These are phyloP conservation scores for Aureococcus anophagefferens DNA, from an alignment of 108 stramenopile species.

Conservation along the genomic window DNA sequence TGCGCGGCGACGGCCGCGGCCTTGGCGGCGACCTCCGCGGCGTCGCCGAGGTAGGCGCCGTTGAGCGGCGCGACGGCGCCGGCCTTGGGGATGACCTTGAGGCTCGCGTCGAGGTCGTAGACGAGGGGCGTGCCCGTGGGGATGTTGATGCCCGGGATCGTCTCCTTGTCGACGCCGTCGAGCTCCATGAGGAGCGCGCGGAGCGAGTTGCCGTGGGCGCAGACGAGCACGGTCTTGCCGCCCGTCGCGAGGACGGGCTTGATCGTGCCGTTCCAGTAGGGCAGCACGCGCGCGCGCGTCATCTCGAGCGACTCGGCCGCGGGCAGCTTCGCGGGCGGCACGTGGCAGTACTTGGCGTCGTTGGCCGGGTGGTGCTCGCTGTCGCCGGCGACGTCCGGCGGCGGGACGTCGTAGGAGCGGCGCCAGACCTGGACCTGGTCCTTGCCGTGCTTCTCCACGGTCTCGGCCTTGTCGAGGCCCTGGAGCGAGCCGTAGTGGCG, in stretches of 20 bases:
- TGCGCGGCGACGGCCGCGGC: conserved; percentile 82
- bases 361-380: conserved; percentile 72
- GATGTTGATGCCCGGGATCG: conserved; percentile 84
- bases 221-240: conserved; percentile 88
- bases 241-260: conserved; percentile 77
- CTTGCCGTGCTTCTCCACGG: conserved; percentile 90
- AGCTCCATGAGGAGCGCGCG: conserved; percentile 97
- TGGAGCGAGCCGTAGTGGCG: conserved; percentile 79
- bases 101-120: conserved; percentile 81
- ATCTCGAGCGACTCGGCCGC: conserved; percentile 71
- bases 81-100: conserved; percentile 45
- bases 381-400: conserved; percentile 63
- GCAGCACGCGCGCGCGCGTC: conserved; percentile 88
- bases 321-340: conserved; percentile 56
- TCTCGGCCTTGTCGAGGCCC: conserved; percentile 93
- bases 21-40: conserved; percentile 64
- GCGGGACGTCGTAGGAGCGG: conserved; percentile 84
- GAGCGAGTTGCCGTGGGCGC: conserved; percentile 94
- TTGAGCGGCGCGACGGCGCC: conserved; percentile 36
- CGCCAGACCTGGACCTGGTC: conserved; percentile 91
- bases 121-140: conserved; percentile 93
- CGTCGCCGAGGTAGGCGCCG: conserved; percentile 73
- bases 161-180: conserved; percentile 82
- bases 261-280: conserved; percentile 75
- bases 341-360: conserved; percentile 71